Conservation (phyloP, 2,329 filamentous ascomycete species). For the Huntiella decipiens region DNA sequence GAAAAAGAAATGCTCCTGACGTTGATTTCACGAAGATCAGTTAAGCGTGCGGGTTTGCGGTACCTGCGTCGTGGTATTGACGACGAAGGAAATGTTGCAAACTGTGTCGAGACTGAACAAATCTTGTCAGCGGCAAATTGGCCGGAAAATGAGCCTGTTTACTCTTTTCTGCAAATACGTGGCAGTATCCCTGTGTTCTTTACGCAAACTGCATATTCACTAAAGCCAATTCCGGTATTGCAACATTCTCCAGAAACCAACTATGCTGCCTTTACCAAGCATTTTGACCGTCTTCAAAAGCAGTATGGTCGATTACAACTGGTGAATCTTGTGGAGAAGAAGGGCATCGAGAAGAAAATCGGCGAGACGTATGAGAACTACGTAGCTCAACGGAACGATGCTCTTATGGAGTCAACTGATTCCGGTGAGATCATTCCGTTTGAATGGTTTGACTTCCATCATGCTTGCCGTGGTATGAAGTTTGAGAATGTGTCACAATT, state of each 20-base stretch:
- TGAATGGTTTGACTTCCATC: conserved; percentile 97
- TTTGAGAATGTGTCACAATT: conserved; percentile 85
- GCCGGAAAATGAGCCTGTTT: conserved; percentile 33
- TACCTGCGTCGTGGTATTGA: conserved; percentile 84
- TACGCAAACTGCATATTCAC: conserved; percentile 80
- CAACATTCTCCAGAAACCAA: conserved; percentile 70
- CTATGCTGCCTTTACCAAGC: conserved; percentile 54
- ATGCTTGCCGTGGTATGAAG: conserved; percentile 84
- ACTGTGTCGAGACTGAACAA: conserved; percentile 88
- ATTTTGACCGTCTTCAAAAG: conserved; percentile 51
- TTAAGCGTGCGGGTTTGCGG: conserved; percentile 68
- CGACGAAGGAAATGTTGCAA: conserved; percentile 73
- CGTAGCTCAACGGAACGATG: conserved; percentile 45
- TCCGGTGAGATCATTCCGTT: conserved; percentile 28
- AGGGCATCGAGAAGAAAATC: conserved; percentile 61
- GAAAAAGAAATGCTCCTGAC: conserved; percentile 59
- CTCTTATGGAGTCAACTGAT: not conserved
- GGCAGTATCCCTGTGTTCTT: conserved; percentile 93
- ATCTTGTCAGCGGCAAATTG: conserved; percentile 58
- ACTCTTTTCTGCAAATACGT: conserved; percentile 73
- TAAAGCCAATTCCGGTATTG: conserved; percentile 69
- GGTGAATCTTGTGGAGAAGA: conserved; percentile 75
- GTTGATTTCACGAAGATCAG: conserved; percentile 73
- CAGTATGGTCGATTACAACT: conserved; percentile 62
- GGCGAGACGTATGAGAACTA: conserved; percentile 59